These are phyloP conservation scores for carrot (Daucus carota) DNA, from an alignment of 129 eudicot species.

Conservation along the genomic window DNA sequence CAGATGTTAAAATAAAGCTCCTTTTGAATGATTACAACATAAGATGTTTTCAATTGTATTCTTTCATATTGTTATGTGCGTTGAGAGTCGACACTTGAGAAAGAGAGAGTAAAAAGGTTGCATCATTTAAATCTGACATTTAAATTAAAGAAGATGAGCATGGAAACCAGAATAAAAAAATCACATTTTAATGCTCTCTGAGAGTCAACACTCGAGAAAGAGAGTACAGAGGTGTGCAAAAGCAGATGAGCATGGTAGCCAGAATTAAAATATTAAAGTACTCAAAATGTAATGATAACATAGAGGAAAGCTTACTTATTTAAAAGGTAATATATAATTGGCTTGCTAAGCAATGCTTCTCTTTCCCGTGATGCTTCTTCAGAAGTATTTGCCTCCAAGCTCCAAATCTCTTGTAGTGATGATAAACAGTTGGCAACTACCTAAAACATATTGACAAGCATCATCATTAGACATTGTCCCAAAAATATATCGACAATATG, in stretches of 20 bases:
- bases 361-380: slow-evolving; percentile 85
- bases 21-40: background rate
- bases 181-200: too few relatives aligned
- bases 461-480: background rate
- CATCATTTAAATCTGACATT: too few relatives aligned
- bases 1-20: background rate
- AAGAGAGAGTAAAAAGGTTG: too few relatives aligned
- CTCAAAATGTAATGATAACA: background rate
- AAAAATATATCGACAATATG: background rate
- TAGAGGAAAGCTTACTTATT: slow-evolving; percentile 42
- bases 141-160: too few relatives aligned
- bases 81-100: background rate
- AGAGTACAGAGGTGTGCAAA: background rate
- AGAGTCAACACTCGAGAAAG: background rate
- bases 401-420: slow-evolving; percentile 92
- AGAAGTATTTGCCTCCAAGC: slow-evolving; percentile 73
- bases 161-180: too few relatives aligned
- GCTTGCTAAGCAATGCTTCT: slow-evolving; percentile 81
- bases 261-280: background rate
- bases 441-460: slow-evolving; percentile 25
- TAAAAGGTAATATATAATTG: slow-evolving; percentile 65
- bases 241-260: background rate
- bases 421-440: slow-evolving; percentile 90
- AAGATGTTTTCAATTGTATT: background rate
- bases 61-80: background rate